Base-by-base conservation (phyloP, 176 grass and related monocot species). In the Urochloa ruziziensis region DNA sequence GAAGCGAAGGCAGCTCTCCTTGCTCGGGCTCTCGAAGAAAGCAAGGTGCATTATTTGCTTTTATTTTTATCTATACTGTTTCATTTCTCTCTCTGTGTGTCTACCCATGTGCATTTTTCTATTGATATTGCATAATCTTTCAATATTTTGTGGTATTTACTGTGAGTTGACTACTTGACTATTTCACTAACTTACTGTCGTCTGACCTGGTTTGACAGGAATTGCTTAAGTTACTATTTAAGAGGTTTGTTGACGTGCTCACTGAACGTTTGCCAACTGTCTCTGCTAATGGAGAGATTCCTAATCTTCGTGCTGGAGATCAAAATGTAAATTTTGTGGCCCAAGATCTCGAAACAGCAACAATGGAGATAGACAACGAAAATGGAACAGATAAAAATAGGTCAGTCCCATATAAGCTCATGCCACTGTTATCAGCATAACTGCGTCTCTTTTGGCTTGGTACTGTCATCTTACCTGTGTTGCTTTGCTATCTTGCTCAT, bases 341-440 rank as follows among this genome's bases (percentile, higher is more conserved):
- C 7, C 16, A 47, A 6, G 83, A 93, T 67, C 77, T 86, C 62
- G 96, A 98, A 79, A 83, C 40, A 14, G 74, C 83, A 30, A 82
- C 91, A 24, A 99, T 99, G 96, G 96, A 96, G 61, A 84, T 96
- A 71, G 96, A 99, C 70, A 67, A 89, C 67, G 91, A 95, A 62
- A 93, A 89, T 79, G 92, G 90, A 80, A 74, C 57, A 85, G 90
- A 87, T 67, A 86, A 89, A 7, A 70, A 84, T 59, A 94, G 91
- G 96, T 86, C 74, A 84, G 84, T 88, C 70, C 51, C 32, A 77
- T 62, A 75, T 77, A 42, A 62, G 7, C 58, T 78, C 19, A 3
- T 29, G 36, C 61, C n/a, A 18, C 18, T 68, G 4, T 47, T 87
- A 80, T 52, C n/a, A 68, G 52, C 43, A 77, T 60, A 13, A 81